phyloP scores from a whole-genome alignment of 495 filamentous ascomycete genomes.

The Sabuloglossum arenarium region DNA sequence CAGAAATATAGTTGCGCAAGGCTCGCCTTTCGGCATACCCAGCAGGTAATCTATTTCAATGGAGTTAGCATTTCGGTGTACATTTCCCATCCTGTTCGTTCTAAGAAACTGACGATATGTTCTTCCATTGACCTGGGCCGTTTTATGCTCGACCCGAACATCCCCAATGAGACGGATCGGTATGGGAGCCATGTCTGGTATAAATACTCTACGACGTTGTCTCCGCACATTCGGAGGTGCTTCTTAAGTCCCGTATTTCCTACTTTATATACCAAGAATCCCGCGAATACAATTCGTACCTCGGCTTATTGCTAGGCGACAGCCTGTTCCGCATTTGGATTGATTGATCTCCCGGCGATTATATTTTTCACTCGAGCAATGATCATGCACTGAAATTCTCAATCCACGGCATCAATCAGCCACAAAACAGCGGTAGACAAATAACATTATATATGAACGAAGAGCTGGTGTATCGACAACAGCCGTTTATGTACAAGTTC shows the following conservation, averaged over 20 bases:
- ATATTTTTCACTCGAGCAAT: no score
- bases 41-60: conserved; percentile 36
- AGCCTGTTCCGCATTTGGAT: no score
- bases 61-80: background rate
- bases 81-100: background rate
- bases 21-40: conserved; percentile 30
- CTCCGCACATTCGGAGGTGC: background rate
- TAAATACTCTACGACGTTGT: background rate
- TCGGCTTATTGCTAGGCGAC: no score
- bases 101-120: conserved; percentile 27
- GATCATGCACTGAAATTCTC: no score
- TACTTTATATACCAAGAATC: no score
- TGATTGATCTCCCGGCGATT: no score
- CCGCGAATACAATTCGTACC: no score
- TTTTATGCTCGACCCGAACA: conserved; percentile 37
- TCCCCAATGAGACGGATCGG: background rate
- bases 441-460: background rate
- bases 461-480: background rate
- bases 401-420: background rate
- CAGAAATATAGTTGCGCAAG: conserved; percentile 43
- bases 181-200: background rate
- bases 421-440: background rate
- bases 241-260: no score
- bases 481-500: background rate
- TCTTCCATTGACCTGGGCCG: conserved; percentile 35